Evolutionary conservation across 371 early-diverging fungal species (phyloP), one percentile per base, ranked within the genome.

Genomic region (Rhizopus delemar): DNA sequence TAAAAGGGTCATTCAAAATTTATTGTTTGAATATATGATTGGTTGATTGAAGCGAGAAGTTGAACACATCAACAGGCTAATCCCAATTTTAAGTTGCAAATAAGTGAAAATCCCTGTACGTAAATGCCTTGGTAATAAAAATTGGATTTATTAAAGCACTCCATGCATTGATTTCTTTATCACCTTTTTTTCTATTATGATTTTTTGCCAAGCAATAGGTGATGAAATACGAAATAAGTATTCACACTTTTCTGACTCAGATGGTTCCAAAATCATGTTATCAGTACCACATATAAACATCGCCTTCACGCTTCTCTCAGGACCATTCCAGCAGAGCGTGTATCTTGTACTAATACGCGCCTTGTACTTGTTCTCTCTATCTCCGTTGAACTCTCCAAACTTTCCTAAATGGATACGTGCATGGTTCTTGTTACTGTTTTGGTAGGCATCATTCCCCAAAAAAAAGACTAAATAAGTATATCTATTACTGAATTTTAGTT

Each of bases 161-260:
- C 61, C 66, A 31, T 66, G 66, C 41, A 61, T 38, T 38, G 53
- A 49, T 29, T 46, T 56, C 29, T 60, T 51, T 22, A 32, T 22
- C 8, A 32, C 62, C 9, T 22, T 22, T 22, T 22, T 22, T 22
- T 22, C 22, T 22, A 22, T 22, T 22, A 22, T 22, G 22, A 16
- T 29, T 8, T 64, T 55, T 38, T 54, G 49, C 59, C 97, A 97
- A 1, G 87, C 91, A 53, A 90, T 91, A 3, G 95, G 95, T 0
- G 93, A 85, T 7, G 63, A 57, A 65, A 94, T 72, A 38, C 74
- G 73, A 56, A 87, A 86, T n/a, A 70, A 68, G 64, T 97, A 97
- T 75, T 93, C 95, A 72, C 98, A 97, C 74, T 96, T 96, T 61
- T 84, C 92, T 8, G 95, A 95, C 68, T 97, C 98, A 3, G 86